Base-by-base conservation (phyloP, 305 asterid species). In the Fraxinus latifolia region DNA sequence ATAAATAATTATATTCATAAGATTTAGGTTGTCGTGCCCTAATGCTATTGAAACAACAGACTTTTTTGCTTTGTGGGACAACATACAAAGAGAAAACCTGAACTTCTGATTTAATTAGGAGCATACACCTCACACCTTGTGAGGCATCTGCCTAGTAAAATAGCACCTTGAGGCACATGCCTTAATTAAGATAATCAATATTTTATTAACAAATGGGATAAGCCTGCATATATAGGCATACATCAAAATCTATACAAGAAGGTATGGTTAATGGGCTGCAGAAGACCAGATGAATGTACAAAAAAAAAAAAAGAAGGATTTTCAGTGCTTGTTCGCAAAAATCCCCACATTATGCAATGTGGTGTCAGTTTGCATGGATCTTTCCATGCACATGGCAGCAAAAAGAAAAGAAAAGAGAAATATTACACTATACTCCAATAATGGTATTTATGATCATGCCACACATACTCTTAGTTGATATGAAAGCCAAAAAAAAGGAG, bases 401-500 rank as follows among this genome's bases (percentile, higher is more conserved):
- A 34, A 37, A n/a, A 32, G 47, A 11, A 1, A 39, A n/a, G 36
- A 36, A 37, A 31, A 36, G 12, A 55, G 77, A 14, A 67, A 55
- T 17, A 9, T 70, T 7, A 14, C 33, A 80, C 31, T 74, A 9
- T 17, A 36, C 72, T 34, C 74, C 76, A 23, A 42, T 71, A 25
- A 14, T 74, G 7, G 47, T 36, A 77, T 58, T 58, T 3, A 44
- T 65, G 58, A 39, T 42, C 34, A 53, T 62, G 39, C 25, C 75
- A 83, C 23, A 65, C 74, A 34, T 74, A 29, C 19, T 8, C 32
- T 9, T 32, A 72, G 58, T 74, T 7, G 60, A 81, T 33, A 78
- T 37, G 78, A 58, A 77, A 55, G 74, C 80, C 33, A 33, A 37
- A 78, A 37, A 78, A 73, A 53, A 5, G 25, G 70, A 81, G 77